Evolutionary conservation across 371 early-diverging fungal genomes (phyloP).

Genomic region (Thermomucor indicae-seudaticae): DNA sequence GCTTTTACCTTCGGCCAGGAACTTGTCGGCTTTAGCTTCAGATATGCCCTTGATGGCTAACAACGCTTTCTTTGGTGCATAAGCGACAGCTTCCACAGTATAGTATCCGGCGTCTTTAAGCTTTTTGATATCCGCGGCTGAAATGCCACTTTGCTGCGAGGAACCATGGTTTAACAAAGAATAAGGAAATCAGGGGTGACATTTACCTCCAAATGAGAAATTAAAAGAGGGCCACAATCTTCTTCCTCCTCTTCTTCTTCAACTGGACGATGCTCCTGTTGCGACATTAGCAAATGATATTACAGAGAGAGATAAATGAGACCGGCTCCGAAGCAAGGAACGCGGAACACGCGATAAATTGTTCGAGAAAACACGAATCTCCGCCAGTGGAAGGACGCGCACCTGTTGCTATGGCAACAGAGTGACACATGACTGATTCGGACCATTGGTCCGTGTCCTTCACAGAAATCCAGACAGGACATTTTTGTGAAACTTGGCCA

Average conservation of each 20-base stretch:
- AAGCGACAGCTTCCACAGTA: slow-evolving; percentile 97
- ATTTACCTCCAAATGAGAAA: slow-evolving; percentile 19
- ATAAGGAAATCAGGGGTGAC: neutral
- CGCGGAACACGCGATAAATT: too few species aligned
- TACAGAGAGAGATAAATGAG: too few species aligned
- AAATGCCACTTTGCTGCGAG: slow-evolving; percentile 76
- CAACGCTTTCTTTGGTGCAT: slow-evolving; percentile 92
- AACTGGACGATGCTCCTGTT: too few species aligned
- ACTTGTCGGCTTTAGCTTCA: slow-evolving; percentile 97
- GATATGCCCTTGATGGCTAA: slow-evolving; percentile 96
- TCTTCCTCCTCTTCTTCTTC: slow-evolving; percentile 18
- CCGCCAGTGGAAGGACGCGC: too few species aligned
- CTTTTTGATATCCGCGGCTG: slow-evolving; percentile 82
- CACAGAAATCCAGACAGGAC: too few species aligned
- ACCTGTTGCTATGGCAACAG: too few species aligned
- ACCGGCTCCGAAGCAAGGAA: too few species aligned
- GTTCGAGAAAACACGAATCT: too few species aligned
- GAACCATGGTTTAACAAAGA: neutral
- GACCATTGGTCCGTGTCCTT: too few species aligned
- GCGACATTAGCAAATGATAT: too few species aligned
- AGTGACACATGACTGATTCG: too few species aligned
- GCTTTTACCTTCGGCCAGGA: slow-evolving; percentile 84
- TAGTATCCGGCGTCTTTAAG: slow-evolving; percentile 91
- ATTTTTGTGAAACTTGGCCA: too few species aligned
- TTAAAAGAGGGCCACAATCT: slow-evolving; percentile 20